Percentiles rank a stretch among this genome's conserved stretches.
Conservation (phyloP, 192 early-diverging fungal species). For the Backusella parvicylindrica region DNA sequence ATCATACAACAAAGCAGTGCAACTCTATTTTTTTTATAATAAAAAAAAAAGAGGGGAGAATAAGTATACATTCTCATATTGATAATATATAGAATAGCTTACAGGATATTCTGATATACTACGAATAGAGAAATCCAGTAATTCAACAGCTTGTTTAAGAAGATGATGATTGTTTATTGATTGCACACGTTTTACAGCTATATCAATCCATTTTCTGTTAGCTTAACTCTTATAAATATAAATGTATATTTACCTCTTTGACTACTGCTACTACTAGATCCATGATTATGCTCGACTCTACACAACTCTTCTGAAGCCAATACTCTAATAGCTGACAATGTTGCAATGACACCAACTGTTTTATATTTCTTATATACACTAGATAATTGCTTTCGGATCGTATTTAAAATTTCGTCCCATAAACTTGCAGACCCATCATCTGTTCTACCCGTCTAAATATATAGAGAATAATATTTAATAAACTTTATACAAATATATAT, state of each 20-base stretch:
- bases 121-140: slow-evolving; percentile 53
- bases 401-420: slow-evolving; percentile 68
- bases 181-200: not conserved
- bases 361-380: slow-evolving; percentile 62
- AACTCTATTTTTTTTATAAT: slow-evolving; percentile 61
- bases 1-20: slow-evolving; percentile 65
- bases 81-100: not conserved
- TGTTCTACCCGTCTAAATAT: not conserved
- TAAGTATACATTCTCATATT: not conserved
- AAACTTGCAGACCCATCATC: slow-evolving; percentile 28
- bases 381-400: slow-evolving; percentile 75
- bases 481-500: not conserved
- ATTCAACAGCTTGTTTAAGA: slow-evolving; percentile 49
- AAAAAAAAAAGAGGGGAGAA: too few relatives aligned
- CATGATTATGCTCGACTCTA: not conserved
- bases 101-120: slow-evolving; percentile 42
- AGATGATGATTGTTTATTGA: slow-evolving; percentile 23
- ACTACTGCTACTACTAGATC: slow-evolving; percentile 5
- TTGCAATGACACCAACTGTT: slow-evolving; percentile 69
- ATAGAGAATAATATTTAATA: not conserved
- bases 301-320: slow-evolving; percentile 44
- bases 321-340: slow-evolving; percentile 59
- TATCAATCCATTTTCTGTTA: too few relatives aligned
- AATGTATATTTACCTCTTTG: slow-evolving; percentile 9
- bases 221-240: too few relatives aligned